Conservation (phyloP, 2,329 filamentous ascomycete species). For the Huntiella omanensis region DNA sequence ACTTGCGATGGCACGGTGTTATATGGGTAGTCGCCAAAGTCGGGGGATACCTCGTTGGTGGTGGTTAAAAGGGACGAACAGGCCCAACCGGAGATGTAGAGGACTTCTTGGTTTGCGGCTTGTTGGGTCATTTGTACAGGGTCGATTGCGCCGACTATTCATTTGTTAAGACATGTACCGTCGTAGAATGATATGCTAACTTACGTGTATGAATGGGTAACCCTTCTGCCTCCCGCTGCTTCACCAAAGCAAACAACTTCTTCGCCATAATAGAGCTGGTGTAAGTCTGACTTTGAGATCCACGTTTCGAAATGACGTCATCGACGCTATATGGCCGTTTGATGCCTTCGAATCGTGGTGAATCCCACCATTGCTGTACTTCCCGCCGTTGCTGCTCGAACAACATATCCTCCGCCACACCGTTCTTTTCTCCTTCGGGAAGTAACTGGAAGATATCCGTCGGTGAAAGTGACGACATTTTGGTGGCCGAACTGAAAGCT, state of each 20-base stretch:
- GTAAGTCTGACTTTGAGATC: conserved; percentile 69
- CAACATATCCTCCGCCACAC: conserved; percentile 63
- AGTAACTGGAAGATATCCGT: conserved; percentile 77
- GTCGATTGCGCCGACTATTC: conserved; percentile 81
- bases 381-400: conserved; percentile 70
- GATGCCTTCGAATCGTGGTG: conserved; percentile 70
- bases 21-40: conserved; percentile 97
- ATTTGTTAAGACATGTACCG: conserved; percentile 11
- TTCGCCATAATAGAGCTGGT: conserved; percentile 87
- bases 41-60: conserved; percentile 92
- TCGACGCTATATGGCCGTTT: conserved; percentile 78
- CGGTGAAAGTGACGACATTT: conserved; percentile 19
- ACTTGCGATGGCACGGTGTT: conserved; percentile 98
- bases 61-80: conserved; percentile 84
- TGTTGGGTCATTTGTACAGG: conserved; percentile 99
- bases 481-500: not conserved
- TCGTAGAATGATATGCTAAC: conserved; percentile 15
- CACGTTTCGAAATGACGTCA: conserved; percentile 85
- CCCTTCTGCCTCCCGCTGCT: conserved; percentile 56
- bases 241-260: conserved; percentile 81
- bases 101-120: conserved; percentile 82
- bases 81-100: conserved; percentile 95
- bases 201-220: conserved; percentile 84
- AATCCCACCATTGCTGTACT: conserved; percentile 79
- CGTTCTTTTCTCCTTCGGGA: conserved; percentile 56